These are phyloP conservation scores for Lentinula novae-zelandiae DNA, from an alignment of 1,284 basidiomycete genomes.

Conservation along the genomic window DNA sequence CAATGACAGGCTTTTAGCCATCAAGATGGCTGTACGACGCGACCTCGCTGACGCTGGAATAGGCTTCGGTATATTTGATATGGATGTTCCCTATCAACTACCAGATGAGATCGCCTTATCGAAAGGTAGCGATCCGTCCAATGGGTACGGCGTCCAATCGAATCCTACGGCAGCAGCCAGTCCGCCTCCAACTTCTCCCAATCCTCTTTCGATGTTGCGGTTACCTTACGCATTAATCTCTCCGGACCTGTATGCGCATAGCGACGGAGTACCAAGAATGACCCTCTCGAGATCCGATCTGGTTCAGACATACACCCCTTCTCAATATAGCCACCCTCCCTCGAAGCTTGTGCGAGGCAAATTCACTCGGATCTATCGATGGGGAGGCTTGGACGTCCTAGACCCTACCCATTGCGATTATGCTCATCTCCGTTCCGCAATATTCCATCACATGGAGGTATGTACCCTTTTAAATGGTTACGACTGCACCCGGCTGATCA, in stretches of 20 bases:
- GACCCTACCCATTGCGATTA: constrained; percentile 78
- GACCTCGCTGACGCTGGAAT: constrained; percentile 79
- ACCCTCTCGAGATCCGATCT: constrained; percentile 61
- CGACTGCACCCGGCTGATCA: constrained; percentile 18
- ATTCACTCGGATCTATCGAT: constrained; percentile 69
- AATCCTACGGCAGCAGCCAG: constrained; percentile 44
- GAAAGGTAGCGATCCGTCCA: constrained; percentile 41
- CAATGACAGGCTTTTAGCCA: constrained; percentile 76
- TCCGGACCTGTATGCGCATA: constrained; percentile 77
- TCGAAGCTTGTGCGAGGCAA: constrained; percentile 54
- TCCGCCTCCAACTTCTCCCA: constrained; percentile 63
- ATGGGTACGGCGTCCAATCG: constrained; percentile 44
- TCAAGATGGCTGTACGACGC: constrained; percentile 73
- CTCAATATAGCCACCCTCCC: constrained; percentile 33
- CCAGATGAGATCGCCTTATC: constrained; percentile 28
- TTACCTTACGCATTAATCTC: constrained; percentile 76
- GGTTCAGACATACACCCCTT: constrained; percentile 64
- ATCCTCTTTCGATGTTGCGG: constrained; percentile 51
- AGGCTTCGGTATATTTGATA: constrained; percentile 81
- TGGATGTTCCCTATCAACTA: constrained; percentile 50
- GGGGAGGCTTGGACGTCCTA: constrained; percentile 76
- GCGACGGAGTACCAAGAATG: constrained; percentile 63
- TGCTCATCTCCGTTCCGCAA: constrained; percentile 62
- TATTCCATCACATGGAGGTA: constrained; percentile 83
- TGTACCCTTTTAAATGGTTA: constrained; percentile 23